Percentiles rank a stretch among this genome's conserved stretches.
Evolutionary conservation across 1,284 basidiomycete species (phyloP).

Genomic region (Moesziomyces parantarcticus): DNA sequence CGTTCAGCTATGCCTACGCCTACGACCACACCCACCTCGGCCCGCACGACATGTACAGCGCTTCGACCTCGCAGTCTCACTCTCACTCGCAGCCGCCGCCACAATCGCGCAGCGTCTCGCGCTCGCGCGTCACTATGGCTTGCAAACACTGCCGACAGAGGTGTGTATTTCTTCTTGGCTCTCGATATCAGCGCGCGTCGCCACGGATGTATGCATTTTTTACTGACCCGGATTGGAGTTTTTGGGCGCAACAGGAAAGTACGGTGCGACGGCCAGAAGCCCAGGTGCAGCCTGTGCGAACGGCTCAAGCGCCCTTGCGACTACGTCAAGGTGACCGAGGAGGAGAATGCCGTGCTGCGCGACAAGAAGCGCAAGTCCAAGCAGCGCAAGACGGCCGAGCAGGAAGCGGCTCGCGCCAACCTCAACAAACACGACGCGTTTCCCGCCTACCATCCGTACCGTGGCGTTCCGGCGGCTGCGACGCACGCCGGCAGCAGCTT

Average conservation of each 20-base stretch:
- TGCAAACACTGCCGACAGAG: slow-evolving; percentile 34
- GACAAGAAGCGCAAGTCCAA: slow-evolving; percentile 24
- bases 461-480: neutral
- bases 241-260: slow-evolving; percentile 15
- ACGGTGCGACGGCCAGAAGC: slow-evolving; percentile 23
- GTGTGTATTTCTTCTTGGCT: slow-evolving; percentile 20
- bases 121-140: slow-evolving; percentile 25
- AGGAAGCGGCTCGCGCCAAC: slow-evolving; percentile 16
- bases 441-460: slow-evolving; percentile 25
- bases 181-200: slow-evolving; percentile 8
- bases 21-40: slow-evolving; percentile 4
- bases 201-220: slow-evolving; percentile 4
- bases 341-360: slow-evolving; percentile 23
- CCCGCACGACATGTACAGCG: slow-evolving; percentile 5
- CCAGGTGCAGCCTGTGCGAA: slow-evolving; percentile 21
- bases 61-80: slow-evolving; percentile 1
- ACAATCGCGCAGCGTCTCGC: slow-evolving; percentile 12
- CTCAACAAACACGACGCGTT: slow-evolving; percentile 19
- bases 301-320: slow-evolving; percentile 12
- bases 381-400: slow-evolving; percentile 12
- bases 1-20: slow-evolving; percentile 11
- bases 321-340: slow-evolving; percentile 25
- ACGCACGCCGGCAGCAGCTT: slow-evolving; percentile 6
- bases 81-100: slow-evolving; percentile 1
- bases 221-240: slow-evolving; percentile 1